Evolutionary conservation across 225 moss, liverwort and hornwort genomes (phyloP).

Genomic region (Marchantia polymorpha): DNA sequence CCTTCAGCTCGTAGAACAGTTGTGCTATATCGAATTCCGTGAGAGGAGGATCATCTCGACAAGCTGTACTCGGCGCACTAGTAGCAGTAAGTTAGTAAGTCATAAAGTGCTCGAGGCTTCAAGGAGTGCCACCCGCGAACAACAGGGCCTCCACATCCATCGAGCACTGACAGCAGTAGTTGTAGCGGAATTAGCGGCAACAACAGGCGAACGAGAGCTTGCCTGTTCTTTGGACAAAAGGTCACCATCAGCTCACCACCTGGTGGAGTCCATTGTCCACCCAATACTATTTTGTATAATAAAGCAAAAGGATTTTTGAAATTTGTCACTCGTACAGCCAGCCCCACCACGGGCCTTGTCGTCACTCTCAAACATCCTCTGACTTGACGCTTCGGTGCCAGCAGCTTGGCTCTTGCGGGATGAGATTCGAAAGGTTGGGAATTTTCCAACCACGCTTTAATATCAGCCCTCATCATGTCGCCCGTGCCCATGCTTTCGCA

Average conservation of each 20-base stretch:
- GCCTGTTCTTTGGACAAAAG: constrained; percentile 6
- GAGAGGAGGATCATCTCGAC: background rate
- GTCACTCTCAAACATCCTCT: constrained; percentile 10
- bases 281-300: constrained; percentile 11
- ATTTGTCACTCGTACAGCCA: background rate
- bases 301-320: constrained; percentile 1
- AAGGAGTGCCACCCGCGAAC: background rate
- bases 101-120: background rate
- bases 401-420: background rate
- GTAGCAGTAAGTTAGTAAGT: background rate
- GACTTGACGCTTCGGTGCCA: background rate
- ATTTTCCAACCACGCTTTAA: background rate
- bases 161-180: constrained; percentile 5
- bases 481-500: too few species aligned
- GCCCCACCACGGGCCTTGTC: background rate
- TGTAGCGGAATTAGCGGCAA: constrained; percentile 11
- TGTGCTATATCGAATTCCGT: background rate
- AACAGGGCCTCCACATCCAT: too few species aligned
- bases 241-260: background rate
- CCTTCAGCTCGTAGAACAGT: background rate
- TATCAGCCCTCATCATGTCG: background rate
- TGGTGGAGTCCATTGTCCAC: background rate
- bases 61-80: background rate
- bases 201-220: background rate
- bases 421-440: background rate